Base-by-base conservation (phyloP, 495 filamentous ascomycete genomes). In the Talaromyces borbonicus region DNA sequence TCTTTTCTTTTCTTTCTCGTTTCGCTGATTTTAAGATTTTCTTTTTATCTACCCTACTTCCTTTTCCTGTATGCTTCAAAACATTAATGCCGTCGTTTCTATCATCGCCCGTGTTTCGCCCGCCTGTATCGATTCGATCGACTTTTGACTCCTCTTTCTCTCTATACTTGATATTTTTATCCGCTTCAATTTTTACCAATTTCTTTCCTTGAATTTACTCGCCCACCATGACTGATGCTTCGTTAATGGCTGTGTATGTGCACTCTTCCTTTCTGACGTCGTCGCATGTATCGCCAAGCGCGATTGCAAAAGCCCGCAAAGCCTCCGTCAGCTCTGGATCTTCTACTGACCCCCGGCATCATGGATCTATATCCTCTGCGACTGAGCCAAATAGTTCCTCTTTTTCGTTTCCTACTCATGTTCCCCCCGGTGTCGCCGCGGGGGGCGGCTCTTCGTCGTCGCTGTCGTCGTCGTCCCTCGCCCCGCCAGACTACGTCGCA, bases 401-500 rank as follows among this genome's bases (percentile, higher is more conserved):
- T 20, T 22, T 26, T 16, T 30, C 24, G 20, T 15, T 20, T 38
- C 16, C 35, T 20, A 19, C 33, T 1, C 35, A 35, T 32, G 8
- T 3, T 8, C 14, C 14, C 42, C 5, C 24, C 25, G 26, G 41
- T 16, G 27, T 16, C 43, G n/a, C 43, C n/a, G 30, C 19, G 11
- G 29, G 18, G 3, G 30, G 11, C 15, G 43, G 62, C 19, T 62
- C 57, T 16, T 62, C 60, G 16, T 46, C 43, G 1, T 46, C 43
- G 11, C 69, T 65, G 39, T 62, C 61, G 46, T 67, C 66, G 25
- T 65, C 65, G 23, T 49, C 66, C 36, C 42, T 52, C 40, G 63
- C 66, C 32, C 47, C 66, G 31, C 64, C 62, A 15, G 68, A 69
- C 58, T 70, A 74, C 49, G 62, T 67, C 22, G 57, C 67, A 47